These are phyloP conservation scores for Rhodotorula paludigena DNA, from an alignment of 768 basidiomycete species.

Conservation along the genomic window DNA sequence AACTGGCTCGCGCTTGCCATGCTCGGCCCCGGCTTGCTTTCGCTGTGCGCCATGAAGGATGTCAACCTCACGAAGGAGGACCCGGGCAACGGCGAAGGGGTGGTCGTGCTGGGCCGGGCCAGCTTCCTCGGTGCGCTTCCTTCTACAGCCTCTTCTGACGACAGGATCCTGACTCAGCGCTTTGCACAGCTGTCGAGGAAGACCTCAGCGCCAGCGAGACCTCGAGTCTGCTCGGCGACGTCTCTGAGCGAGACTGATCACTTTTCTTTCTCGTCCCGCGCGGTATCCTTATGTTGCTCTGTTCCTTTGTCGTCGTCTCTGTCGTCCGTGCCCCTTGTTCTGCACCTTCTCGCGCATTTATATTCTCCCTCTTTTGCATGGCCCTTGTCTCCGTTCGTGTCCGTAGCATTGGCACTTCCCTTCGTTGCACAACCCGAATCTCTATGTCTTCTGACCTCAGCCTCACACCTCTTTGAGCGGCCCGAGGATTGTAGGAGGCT, in stretches of 20 bases:
- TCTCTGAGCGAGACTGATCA: neutral
- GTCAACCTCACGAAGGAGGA: conserved; percentile 30
- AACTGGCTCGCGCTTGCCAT: conserved; percentile 34
- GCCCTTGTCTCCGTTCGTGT: neutral
- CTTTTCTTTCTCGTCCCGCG: neutral
- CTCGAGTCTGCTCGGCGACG: conserved; percentile 10
- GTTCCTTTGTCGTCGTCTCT: neutral
- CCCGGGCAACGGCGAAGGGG: conserved; percentile 24
- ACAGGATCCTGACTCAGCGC: neutral
- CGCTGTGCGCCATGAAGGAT: conserved; percentile 24
- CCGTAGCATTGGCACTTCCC: neutral
- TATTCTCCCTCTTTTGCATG: neutral
- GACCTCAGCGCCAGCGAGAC: conserved; percentile 17
- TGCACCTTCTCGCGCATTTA: neutral
- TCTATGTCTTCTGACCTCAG: too few relatives aligned
- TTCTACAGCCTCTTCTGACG: too few relatives aligned
- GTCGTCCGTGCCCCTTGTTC: neutral
- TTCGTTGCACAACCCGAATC: too few relatives aligned
- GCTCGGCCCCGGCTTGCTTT: conserved; percentile 28
- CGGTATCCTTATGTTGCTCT: neutral
- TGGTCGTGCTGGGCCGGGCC: conserved; percentile 32
- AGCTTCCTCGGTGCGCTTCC: conserved; percentile 27
- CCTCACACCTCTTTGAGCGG: too few relatives aligned
- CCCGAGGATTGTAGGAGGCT: too few relatives aligned
- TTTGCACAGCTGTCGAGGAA: conserved; percentile 14